These are phyloP conservation scores for Xylariaceae sp. DNA, from an alignment of 2,329 filamentous ascomycete species.

Conservation along the genomic window DNA sequence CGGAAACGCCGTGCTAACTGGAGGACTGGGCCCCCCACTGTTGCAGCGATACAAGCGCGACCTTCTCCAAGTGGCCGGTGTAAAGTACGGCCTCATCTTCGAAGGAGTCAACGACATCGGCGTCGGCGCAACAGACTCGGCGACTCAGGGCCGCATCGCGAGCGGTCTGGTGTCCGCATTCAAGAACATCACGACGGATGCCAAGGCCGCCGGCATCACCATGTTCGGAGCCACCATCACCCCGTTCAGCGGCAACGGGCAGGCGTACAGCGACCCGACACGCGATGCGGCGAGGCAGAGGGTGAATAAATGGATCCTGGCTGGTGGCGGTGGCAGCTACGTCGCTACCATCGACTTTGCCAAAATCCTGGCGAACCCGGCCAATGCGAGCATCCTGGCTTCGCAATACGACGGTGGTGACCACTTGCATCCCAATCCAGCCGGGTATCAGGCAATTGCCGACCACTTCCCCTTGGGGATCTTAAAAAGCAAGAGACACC, in stretches of 20 bases:
- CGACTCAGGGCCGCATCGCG: constrained; percentile 44
- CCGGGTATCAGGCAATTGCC: constrained; percentile 55
- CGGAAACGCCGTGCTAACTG: constrained; percentile 59
- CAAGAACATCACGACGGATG: constrained; percentile 49
- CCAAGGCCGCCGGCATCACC: constrained; percentile 48
- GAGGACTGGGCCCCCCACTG: constrained; percentile 57
- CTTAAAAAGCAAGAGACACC: constrained; percentile 31
- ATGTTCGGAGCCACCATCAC: constrained; percentile 62
- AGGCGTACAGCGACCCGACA: constrained; percentile 49
- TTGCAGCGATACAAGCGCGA: constrained; percentile 59
- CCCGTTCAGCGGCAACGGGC: constrained; percentile 49
- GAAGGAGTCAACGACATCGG: constrained; percentile 68
- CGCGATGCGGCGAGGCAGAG: constrained; percentile 51
- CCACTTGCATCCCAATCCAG: constrained; percentile 57
- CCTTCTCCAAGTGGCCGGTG: constrained; percentile 51
- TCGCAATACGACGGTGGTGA: constrained; percentile 55
- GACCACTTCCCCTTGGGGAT: constrained; percentile 52
- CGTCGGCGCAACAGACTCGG: constrained; percentile 37
- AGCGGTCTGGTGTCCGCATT: constrained; percentile 52
- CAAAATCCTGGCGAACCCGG: constrained; percentile 46
- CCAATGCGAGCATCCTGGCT: constrained; percentile 43
- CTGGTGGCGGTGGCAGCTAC: constrained; percentile 44
- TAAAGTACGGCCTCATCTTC: constrained; percentile 59
- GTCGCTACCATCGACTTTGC: constrained; percentile 61
- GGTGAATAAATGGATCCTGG: constrained; percentile 58